Base-by-base conservation (phyloP, 2,329 filamentous ascomycete genomes). In the Calonectria hawksworthii region DNA sequence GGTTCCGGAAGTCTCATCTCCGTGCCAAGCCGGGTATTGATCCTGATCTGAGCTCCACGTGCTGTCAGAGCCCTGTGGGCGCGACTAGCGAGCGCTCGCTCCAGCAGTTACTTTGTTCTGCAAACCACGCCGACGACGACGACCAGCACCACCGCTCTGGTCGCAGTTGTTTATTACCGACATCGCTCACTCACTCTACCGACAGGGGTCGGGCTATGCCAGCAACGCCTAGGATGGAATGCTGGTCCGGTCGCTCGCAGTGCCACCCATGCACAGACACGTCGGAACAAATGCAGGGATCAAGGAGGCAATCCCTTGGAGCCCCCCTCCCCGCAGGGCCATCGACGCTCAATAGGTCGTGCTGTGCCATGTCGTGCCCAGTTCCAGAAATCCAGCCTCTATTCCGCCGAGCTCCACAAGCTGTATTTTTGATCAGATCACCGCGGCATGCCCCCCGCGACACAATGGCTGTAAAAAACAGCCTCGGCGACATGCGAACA, bases 31-130 rank as follows among this genome's bases (percentile, higher is more conserved):
- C 34, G 34, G 56, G 34, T 63, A 28, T 63, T 63, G 11, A 36
- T 28, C 56, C 56, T 63, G 56, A 63, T 63, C 34, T 44, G 56
- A 63, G 36, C 56, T 63, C 56, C 56, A 63, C 56, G 56, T 38
- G n/a, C 36, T 41, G 14, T 63, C 34, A 28, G 5, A 26, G 34
- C 56, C 36, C 41, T 44, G 41, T n/a, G 2, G 18, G 41, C 18
- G 34, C 6, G 41, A 18, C 41, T 44, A 44, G 41, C 18, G 41
- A n/a, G 41, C 23, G 44, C 44, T 30, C 8, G 34, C 56, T 63
- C 56, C 56, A 41, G 30, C 34, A 41, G 38, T 41, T 63, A 36
- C 56, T 41, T 41, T 41, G 56, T 63, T 63, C 32, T 26, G 36
- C 26, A 28, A 41, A 28, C 28, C 7, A n/a, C 32, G 54, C 54